Evolutionary conservation across 352 stramenopile species (phyloP).

Genomic region (Lagenidium sp.): DNA sequence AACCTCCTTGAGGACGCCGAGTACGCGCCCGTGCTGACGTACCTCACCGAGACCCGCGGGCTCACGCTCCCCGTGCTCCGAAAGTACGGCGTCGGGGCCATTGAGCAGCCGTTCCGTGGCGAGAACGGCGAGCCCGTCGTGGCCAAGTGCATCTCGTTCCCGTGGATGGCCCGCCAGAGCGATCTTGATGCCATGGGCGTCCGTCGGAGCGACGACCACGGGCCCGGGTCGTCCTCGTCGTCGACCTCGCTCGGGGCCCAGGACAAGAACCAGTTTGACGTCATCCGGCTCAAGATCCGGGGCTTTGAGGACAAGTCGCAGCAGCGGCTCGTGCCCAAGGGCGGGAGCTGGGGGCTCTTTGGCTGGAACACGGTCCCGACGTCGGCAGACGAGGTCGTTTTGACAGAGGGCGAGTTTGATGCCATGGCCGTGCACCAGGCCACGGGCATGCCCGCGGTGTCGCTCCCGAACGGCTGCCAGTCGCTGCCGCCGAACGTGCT

Average conservation of each 20-base stretch:
- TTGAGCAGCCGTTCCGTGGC: conserved; percentile 81
- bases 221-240: neutral
- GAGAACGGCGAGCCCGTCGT: conserved; percentile 39
- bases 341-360: conserved; percentile 97
- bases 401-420: conserved; percentile 97
- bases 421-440: conserved; percentile 97
- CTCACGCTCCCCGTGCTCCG: conserved; percentile 61
- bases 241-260: conserved; percentile 5
- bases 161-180: conserved; percentile 88
- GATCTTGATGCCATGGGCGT: conserved; percentile 84
- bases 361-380: conserved; percentile 96
- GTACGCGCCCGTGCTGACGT: conserved; percentile 53
- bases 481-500: conserved; percentile 93
- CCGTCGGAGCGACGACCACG: conserved; percentile 37
- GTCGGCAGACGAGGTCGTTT: conserved; percentile 85
- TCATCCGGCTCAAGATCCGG: conserved; percentile 80
- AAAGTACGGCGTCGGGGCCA: conserved; percentile 87
- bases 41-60: conserved; percentile 61
- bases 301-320: conserved; percentile 81
- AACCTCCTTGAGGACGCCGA: conserved; percentile 63
- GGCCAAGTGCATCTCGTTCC: conserved; percentile 91
- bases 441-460: conserved; percentile 86
- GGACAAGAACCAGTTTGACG: conserved; percentile 75
- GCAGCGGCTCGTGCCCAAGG: conserved; percentile 83
- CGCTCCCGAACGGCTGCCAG: conserved; percentile 96